Base-by-base conservation (phyloP, 805 yeast species). In the Scheffersomyces stipitis region DNA sequence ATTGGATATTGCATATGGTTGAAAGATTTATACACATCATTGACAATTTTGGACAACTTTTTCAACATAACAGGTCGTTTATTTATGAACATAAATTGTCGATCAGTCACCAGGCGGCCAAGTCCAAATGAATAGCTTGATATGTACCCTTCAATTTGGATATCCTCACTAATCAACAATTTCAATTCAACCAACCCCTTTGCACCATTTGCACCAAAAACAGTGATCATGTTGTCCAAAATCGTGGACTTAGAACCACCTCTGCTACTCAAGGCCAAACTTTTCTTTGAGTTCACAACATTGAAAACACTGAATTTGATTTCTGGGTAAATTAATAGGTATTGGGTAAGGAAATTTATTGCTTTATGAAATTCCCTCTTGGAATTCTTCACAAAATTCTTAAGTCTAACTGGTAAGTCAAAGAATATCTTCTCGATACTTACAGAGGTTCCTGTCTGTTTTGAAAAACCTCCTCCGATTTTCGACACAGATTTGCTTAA, bases 111-210 rank as follows among this genome's bases (percentile, higher is more conserved):
- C 1, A 80, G 69, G 28, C 96, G 64, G 3, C 70, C 71, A 54
- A 80, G 72, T 0, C 96, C 96, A 58, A 84, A 82, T 0, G 93
- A 81, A 28, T 81, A 79, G 48, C 80, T 78, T 0, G 98, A 89
- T 1, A 91, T 70, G 41, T 59, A 71, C 0, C 99, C 99, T 3
- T 44, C 45, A 0, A 83, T 49, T 5, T 42, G 34, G 5, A 79
- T 54, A 24, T 52, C 49, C 40, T 62, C 52, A 33, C 67, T 61
- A 1, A 79, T 46, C 0, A 45, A 42, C 1, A 81, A 26, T 6
- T 73, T 64, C 0, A 91, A 44, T 0, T 75, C 71, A 3, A 72
- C 56, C 3, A 91, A 60, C 0, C 87, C 83, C 33, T 76, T 66
- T 36, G 76, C 63, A 3, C 84, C 81, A 34, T 71, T 74, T 10